Base-by-base conservation (phyloP, 192 early-diverging fungal genomes). In the Coemansia aciculifera region DNA sequence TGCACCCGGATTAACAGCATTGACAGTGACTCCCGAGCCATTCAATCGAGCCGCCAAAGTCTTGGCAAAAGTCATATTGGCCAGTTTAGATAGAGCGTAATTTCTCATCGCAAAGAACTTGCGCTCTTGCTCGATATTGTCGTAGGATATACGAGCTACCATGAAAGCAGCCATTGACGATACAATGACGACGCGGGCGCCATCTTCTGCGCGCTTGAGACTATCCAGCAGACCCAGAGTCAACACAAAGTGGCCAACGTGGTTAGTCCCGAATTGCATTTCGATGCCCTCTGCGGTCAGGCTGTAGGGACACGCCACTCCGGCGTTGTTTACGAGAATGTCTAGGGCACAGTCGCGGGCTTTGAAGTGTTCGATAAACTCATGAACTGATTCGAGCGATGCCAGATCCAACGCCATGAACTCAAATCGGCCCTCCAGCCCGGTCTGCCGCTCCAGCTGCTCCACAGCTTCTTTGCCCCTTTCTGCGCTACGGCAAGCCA, bases 211-310 rank as follows among this genome's bases (percentile, higher is more conserved):
- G 0, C 34, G 36, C n/a, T 63, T 67, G n/a, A 65, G 72, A 15
- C 46, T 15, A 19, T 66, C 59, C 2, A 69, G 69, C 24, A 81
- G 36, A 19, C 67, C 39, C 12, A 46, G 59, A n/a, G 66, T 83
- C 59, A 84, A 66, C 0, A 52, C 63, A 62, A 72, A 72, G 23
- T 73, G 78, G 21, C 73, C 87, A n/a, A 90, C 38, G 54, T 89
- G 86, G 74, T 90, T 90, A 15, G 86, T 85, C 2, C 72, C 77
- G 34, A 88, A 83, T 59, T 89, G 87, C 37, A 62, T 49, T 67
- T 89, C 89, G 31, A 90, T 85, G n/a, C 84, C 85, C 23, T 90
- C 80, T 13, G 46, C 65, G 42, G 81, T 68, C 19, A 84, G 75
- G 2, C 60, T 56, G 44, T 75, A 87, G 4, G 88, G 86, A 13